Percentiles rank a stretch among this genome's conserved stretches.
Conservation (phyloP, 441 rosid species). For the Adansonia madagascariensis region DNA sequence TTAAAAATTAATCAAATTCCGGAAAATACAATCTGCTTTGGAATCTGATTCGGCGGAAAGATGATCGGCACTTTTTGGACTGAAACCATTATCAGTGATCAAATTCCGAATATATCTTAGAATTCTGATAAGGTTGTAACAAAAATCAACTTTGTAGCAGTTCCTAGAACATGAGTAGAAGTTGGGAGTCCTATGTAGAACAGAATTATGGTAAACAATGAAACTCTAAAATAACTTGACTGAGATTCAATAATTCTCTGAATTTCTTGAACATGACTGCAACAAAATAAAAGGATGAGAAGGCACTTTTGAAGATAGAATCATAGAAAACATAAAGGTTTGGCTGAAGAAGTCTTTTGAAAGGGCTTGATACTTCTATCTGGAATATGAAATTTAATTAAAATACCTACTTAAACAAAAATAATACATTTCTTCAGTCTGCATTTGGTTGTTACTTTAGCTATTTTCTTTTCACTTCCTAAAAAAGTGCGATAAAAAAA, state of each 20-base stretch:
- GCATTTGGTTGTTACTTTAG: background rate
- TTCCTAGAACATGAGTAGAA: background rate
- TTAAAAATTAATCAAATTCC: background rate
- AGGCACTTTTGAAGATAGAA: background rate
- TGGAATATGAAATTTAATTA: background rate
- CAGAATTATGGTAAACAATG: background rate
- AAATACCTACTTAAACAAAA: background rate
- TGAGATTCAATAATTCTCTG: background rate
- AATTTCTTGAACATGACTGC: background rate
- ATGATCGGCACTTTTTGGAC: background rate
- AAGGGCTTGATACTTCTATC: background rate
- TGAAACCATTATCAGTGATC: too few relatives aligned
- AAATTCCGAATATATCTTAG: background rate
- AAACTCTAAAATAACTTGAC: background rate
- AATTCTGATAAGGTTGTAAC: background rate
- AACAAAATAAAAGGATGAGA: background rate
- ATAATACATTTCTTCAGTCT: background rate
- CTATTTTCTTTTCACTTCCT: background rate
- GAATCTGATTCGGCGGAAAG: background rate
- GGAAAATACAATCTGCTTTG: background rate
- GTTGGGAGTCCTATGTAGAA: background rate
- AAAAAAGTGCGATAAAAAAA: background rate
- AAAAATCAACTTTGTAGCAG: too few relatives aligned
- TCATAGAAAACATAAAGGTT: background rate
- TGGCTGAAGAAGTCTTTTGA: background rate